Percentiles rank a stretch among this genome's conserved stretches.
Evolutionary conservation across 2,329 filamentous ascomycete species (phyloP).

Genomic region (Stemphylium vesicarium): DNA sequence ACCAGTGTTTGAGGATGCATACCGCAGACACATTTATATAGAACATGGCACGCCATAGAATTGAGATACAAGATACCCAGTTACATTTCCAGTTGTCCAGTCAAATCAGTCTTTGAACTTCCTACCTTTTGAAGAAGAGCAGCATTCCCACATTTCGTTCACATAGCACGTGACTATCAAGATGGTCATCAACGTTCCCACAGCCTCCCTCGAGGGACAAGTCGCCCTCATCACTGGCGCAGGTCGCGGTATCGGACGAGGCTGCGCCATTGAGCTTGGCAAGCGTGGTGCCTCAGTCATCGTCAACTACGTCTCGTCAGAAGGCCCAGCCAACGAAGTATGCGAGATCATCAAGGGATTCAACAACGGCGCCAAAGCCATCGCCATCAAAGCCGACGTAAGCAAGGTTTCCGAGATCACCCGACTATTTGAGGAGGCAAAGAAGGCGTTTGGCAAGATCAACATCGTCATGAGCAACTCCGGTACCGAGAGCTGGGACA

Average conservation of each 20-base stretch:
- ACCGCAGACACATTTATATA: slow-evolving; percentile 18
- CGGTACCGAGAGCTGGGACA: slow-evolving; percentile 71
- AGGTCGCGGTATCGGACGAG: slow-evolving; percentile 70
- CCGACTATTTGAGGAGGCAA: slow-evolving; percentile 58
- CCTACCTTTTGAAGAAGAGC: not conserved
- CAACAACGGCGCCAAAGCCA: slow-evolving; percentile 58
- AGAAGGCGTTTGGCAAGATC: slow-evolving; percentile 52
- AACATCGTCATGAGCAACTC: slow-evolving; percentile 60
- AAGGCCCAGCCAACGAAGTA: slow-evolving; percentile 57
- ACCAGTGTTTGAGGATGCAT: slow-evolving; percentile 21
- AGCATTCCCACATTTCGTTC: slow-evolving; percentile 8
- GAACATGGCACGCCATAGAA: not conserved
- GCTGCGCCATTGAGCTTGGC: slow-evolving; percentile 71
- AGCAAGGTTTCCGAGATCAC: slow-evolving; percentile 63
- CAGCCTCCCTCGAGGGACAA: slow-evolving; percentile 59
- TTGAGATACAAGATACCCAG: slow-evolving; percentile 14
- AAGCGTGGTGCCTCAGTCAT: slow-evolving; percentile 69
- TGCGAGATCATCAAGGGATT: slow-evolving; percentile 53
- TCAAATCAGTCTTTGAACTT: not conserved
- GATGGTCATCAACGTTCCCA: slow-evolving; percentile 54
- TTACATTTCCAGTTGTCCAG: not conserved
- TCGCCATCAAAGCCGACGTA: slow-evolving; percentile 67
- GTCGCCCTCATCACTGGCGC: slow-evolving; percentile 68
- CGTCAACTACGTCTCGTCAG: slow-evolving; percentile 68
- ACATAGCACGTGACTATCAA: slow-evolving; percentile 26